Evolutionary conservation across 2,329 filamentous ascomycete genomes (phyloP).

Genomic region (Calonectria henricotiae): DNA sequence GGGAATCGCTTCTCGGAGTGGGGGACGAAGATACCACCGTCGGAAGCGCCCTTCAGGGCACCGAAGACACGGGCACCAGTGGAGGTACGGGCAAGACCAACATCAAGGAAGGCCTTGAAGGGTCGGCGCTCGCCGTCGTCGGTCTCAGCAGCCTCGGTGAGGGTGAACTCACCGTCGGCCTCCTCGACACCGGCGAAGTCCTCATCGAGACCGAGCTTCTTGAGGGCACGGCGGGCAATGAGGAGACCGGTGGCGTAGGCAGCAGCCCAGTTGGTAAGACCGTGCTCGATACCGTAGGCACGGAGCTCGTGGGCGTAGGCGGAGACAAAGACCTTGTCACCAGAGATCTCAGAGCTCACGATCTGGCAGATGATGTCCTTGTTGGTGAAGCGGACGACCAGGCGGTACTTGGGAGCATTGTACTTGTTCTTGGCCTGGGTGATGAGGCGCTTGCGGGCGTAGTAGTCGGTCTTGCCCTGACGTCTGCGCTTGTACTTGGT

Average conservation of each 20-base stretch:
- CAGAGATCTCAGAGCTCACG: slow-evolving; percentile 94
- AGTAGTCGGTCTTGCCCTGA: slow-evolving; percentile 99
- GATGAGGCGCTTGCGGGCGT: slow-evolving; percentile 99
- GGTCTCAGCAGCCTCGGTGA: slow-evolving; percentile 94
- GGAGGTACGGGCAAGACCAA: slow-evolving; percentile 96
- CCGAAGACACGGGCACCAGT: slow-evolving; percentile 99
- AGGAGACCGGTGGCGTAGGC: slow-evolving; percentile 98
- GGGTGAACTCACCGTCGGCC: slow-evolving; percentile 93
- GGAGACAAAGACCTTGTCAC: slow-evolving; percentile 95
- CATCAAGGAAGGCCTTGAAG: slow-evolving; percentile 99
- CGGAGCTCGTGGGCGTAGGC: slow-evolving; percentile 98
- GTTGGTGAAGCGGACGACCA: slow-evolving; percentile 99
- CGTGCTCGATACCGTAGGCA: slow-evolving; percentile 97
- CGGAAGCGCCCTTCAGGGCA: slow-evolving; percentile 99
- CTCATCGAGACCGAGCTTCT: slow-evolving; percentile 97
- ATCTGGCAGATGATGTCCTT: slow-evolving; percentile 99
- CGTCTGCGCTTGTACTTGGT: slow-evolving; percentile 99
- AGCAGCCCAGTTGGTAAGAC: slow-evolving; percentile 99
- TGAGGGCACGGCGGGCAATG: slow-evolving; percentile 94
- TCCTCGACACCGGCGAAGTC: slow-evolving; percentile 97
- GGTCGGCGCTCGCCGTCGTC: slow-evolving; percentile 95
- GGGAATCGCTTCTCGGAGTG: slow-evolving; percentile 99
- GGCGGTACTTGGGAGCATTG: slow-evolving; percentile 99
- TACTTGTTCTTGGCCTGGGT: slow-evolving; percentile 99
- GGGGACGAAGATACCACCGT: slow-evolving; percentile 96